phyloP scores from a whole-genome alignment of 2,329 filamentous ascomycete genomes.

The Xylariaceae sp. region DNA sequence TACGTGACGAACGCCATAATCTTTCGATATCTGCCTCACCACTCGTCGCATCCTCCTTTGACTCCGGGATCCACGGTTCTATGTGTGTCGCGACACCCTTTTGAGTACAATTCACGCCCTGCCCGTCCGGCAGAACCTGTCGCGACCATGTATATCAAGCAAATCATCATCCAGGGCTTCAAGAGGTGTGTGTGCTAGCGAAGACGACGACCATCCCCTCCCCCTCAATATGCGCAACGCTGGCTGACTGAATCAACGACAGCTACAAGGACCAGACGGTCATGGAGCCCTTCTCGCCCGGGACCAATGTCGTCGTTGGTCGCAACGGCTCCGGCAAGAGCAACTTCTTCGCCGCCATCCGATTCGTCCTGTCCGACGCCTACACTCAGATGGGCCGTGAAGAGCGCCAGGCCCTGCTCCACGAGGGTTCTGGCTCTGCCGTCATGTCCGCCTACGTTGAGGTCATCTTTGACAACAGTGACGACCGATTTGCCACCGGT shows the following conservation, averaged over 20 bases:
- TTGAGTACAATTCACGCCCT: conserved; percentile 28
- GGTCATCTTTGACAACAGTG: conserved; percentile 96
- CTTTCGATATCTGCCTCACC: conserved; percentile 6
- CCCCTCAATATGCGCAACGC: conserved; percentile 15
- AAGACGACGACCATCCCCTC: conserved; percentile 2
- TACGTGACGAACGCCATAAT: conserved; percentile 24
- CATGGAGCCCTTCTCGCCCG: conserved; percentile 96
- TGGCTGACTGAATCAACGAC: conserved; percentile 25
- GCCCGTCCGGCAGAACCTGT: conserved; percentile 34
- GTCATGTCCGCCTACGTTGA: conserved; percentile 99
- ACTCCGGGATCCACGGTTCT: conserved; percentile 1
- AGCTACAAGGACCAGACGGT: conserved; percentile 99
- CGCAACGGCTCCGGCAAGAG: conserved; percentile 99
- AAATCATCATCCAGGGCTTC: conserved; percentile 99
- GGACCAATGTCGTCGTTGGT: conserved; percentile 97
- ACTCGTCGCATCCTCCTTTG: conserved; percentile 19
- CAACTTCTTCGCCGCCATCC: conserved; percentile 99
- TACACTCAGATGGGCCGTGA: conserved; percentile 96
- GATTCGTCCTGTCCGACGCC: conserved; percentile 95
- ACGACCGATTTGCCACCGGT: conserved; percentile 91
- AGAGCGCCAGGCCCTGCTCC: conserved; percentile 91
- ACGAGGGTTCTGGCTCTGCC: conserved; percentile 95
- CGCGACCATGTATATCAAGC: conserved; percentile 90
- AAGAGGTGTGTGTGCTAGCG: conserved; percentile 68
- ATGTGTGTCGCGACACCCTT: conserved; percentile 23